These are phyloP conservation scores for Neckera pumila DNA, from an alignment of 225 moss, liverwort and hornwort genomes.

Conservation along the genomic window DNA sequence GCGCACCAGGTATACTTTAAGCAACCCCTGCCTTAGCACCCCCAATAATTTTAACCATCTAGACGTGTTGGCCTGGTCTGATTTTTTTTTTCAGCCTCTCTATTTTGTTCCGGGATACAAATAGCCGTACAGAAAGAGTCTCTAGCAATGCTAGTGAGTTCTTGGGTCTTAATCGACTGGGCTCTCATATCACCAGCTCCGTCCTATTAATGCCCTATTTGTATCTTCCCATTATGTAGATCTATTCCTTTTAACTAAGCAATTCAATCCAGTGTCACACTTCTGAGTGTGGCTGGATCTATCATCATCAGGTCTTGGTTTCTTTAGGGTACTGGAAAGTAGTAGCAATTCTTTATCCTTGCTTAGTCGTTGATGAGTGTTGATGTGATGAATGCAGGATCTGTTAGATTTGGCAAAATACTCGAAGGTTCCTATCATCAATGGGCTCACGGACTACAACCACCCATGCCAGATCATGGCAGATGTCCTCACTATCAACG, in stretches of 20 bases:
- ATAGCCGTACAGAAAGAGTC: not conserved
- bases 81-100: not conserved
- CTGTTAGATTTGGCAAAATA: conserved; percentile 68
- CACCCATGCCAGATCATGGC: conserved; percentile 99
- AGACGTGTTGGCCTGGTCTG: not conserved
- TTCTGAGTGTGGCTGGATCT: not conserved
- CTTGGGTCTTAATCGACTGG: not conserved
- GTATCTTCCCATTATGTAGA: not conserved
- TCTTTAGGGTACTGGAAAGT: not conserved
- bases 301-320: not conserved
- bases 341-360: not conserved
- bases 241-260: not conserved
- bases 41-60: not conserved
- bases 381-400: conserved; percentile 48
- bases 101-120: not conserved
- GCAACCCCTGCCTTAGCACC: not conserved
- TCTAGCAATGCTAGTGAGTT: not conserved
- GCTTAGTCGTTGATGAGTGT: not conserved
- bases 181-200: not conserved
- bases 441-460: conserved; percentile 94
- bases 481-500: conserved; percentile 82
- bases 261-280: not conserved
- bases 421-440: conserved; percentile 76
- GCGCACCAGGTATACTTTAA: conserved; percentile 59
- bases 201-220: not conserved